Conservation (phyloP, 73 alveolate genomes). For the Uronychia setigera region DNA sequence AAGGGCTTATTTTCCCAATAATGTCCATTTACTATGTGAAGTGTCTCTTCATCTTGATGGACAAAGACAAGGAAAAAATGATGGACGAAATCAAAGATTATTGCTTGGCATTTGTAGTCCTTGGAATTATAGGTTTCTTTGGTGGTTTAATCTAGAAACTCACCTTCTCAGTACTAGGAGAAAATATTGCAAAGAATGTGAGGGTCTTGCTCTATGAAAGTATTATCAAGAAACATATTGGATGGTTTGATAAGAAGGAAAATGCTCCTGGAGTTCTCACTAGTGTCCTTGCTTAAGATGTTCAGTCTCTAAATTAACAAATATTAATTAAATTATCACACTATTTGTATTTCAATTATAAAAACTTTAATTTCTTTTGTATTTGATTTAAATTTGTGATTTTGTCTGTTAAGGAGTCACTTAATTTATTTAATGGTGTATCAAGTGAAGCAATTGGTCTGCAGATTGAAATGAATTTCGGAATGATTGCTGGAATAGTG, state of each 20-base stretch:
- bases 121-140: conserved; percentile 3
- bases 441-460: conserved; percentile 33
- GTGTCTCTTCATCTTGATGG: conserved; percentile 16
- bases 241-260: conserved; percentile 55
- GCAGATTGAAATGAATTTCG: conserved; percentile 16
- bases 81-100: conserved; percentile 21
- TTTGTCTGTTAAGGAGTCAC: conserved; percentile 21
- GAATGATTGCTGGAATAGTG: conserved; percentile 6
- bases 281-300: conserved; percentile 31
- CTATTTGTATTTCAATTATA: too few species aligned
- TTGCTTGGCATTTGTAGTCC: conserved; percentile 25
- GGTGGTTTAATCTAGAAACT: not conserved
- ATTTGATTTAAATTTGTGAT: too few species aligned
- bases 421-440: too few species aligned
- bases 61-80: conserved; percentile 1
- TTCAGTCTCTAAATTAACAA: conserved; percentile 25
- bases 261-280: conserved; percentile 44
- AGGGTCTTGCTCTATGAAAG: conserved; percentile 22
- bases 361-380: too few species aligned
- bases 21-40: conserved; percentile 49
- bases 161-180: conserved; percentile 13
- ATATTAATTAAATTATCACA: too few species aligned
- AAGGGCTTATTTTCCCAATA: conserved; percentile 58
- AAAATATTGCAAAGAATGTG: conserved; percentile 18
- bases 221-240: conserved; percentile 32